phyloP scores from a whole-genome alignment of 164 flowering plant genomes.

The Chimonanthus praecox region DNA sequence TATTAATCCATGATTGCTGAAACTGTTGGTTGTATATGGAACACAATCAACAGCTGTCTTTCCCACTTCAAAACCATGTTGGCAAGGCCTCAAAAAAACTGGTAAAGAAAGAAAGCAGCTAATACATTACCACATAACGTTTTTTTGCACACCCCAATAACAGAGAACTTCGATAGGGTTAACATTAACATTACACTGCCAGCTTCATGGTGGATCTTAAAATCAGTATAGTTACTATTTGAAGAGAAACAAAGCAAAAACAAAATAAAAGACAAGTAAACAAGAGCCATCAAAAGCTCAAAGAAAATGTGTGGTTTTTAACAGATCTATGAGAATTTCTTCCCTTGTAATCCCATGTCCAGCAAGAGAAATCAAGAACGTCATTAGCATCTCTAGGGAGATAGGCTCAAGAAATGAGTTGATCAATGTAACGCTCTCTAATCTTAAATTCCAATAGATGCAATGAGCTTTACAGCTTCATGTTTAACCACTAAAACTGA shows the following conservation, averaged over 20 bases:
- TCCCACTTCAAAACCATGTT: constrained; percentile 18
- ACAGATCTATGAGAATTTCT: too few relatives aligned
- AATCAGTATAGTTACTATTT: not conserved
- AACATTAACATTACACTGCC: not conserved
- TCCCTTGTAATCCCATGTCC: too few relatives aligned
- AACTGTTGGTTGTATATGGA: constrained; percentile 1
- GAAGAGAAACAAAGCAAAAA: not conserved
- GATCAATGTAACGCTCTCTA: not conserved
- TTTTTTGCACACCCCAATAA: not conserved
- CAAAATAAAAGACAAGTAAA: not conserved
- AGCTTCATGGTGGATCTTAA: not conserved
- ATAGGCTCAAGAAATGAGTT: not conserved
- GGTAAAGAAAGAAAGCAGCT: constrained; percentile 5
- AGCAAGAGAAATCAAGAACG: too few relatives aligned
- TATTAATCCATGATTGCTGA: constrained; percentile 13
- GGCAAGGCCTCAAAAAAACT: constrained; percentile 25
- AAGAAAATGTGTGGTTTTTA: too few relatives aligned
- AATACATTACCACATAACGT: not conserved
- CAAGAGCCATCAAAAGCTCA: not conserved
- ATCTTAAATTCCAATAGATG: not conserved
- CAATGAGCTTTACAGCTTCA: too few relatives aligned
- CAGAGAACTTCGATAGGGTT: not conserved
- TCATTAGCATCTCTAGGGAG: not conserved
- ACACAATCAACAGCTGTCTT: constrained; percentile 13
- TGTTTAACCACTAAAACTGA: too few relatives aligned